Evolutionary conservation across 148 eudicot species (phyloP).

Genomic region (Nepenthes mirabilis): DNA sequence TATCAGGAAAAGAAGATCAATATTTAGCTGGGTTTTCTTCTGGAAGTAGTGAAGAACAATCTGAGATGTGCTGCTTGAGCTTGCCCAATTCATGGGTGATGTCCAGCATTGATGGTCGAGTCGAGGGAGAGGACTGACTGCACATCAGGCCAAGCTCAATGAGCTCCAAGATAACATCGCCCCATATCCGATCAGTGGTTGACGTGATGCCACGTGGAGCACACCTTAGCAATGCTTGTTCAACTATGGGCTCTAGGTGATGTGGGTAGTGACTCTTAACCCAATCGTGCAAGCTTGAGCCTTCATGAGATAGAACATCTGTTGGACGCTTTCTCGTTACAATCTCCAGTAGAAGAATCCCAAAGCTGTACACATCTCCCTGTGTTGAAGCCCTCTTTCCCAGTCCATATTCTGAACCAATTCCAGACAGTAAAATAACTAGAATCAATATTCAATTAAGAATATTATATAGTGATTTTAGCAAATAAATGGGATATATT

Average conservation of each 20-base stretch:
- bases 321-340: constrained; percentile 78
- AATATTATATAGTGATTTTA: background rate
- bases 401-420: constrained; percentile 55
- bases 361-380: constrained; percentile 83
- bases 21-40: constrained; percentile 13
- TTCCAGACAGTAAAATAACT: no score
- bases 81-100: constrained; percentile 55
- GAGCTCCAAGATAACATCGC: constrained; percentile 49
- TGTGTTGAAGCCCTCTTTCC: constrained; percentile 64
- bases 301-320: constrained; percentile 36
- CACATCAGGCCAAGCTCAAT: constrained; percentile 70
- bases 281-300: constrained; percentile 69
- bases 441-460: no score
- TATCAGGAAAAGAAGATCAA: background rate
- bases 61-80: constrained; percentile 40
- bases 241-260: constrained; percentile 41
- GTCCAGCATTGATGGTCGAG: constrained; percentile 70
- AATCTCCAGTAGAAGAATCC: constrained; percentile 58
- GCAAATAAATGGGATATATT: background rate
- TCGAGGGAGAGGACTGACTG: constrained; percentile 47
- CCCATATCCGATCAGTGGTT: constrained; percentile 20
- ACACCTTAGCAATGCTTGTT: constrained; percentile 27
- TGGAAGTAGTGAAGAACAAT: constrained; percentile 6
- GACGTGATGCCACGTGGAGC: constrained; percentile 9
- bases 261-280: constrained; percentile 53